phyloP scores from a whole-genome alignment of 2,329 filamentous ascomycete genomes.

The Ceratocystis variospora region DNA sequence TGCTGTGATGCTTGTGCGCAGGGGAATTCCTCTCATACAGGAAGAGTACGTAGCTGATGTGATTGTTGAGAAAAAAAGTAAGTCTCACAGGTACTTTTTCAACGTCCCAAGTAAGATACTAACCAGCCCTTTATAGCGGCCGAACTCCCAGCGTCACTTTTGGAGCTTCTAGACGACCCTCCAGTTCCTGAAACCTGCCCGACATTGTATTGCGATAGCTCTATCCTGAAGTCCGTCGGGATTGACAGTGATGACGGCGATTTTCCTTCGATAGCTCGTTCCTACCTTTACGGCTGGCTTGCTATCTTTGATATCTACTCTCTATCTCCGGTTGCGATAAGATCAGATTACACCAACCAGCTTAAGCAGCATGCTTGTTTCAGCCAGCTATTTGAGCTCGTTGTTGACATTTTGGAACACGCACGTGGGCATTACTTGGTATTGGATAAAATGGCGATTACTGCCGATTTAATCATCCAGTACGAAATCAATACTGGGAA shows the following conservation, averaged over 20 bases:
- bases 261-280: constrained; percentile 33
- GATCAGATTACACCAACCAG: constrained; percentile 64
- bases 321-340: constrained; percentile 66
- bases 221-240: not conserved
- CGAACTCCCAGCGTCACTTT: not conserved
- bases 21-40: constrained; percentile 62
- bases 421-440: constrained; percentile 59
- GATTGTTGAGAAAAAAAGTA: constrained; percentile 52
- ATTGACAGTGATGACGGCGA: not conserved
- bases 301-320: constrained; percentile 77
- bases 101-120: constrained; percentile 18
- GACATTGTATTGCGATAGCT: not conserved
- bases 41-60: constrained; percentile 70
- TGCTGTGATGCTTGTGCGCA: constrained; percentile 67
- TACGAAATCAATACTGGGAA: constrained; percentile 42
- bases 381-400: constrained; percentile 57
- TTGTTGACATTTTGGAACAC: constrained; percentile 74
- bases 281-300: constrained; percentile 77
- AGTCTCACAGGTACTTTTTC: constrained; percentile 13
- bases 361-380: constrained; percentile 63
- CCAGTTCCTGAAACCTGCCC: constrained; percentile 39
- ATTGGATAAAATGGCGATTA: constrained; percentile 53
- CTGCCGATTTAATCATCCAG: constrained; percentile 38
- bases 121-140: constrained; percentile 6
- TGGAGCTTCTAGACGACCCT: not conserved